These are phyloP conservation scores for Globisporangium cylindrosporum DNA, from an alignment of 352 stramenopile genomes.

Conservation along the genomic window DNA sequence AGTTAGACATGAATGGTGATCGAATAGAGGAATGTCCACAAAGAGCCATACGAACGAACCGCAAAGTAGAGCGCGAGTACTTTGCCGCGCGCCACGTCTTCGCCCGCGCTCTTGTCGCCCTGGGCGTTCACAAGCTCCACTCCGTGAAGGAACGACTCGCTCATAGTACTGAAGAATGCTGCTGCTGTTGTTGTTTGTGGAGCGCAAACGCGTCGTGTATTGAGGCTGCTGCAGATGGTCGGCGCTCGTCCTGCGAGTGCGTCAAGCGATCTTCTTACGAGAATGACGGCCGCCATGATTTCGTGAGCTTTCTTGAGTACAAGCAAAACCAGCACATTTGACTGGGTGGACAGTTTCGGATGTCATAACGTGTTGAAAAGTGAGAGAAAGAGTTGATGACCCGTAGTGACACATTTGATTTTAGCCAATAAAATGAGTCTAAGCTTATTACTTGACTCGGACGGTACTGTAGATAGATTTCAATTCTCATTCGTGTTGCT, in stretches of 20 bases:
- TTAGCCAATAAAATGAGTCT: background rate
- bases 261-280: background rate
- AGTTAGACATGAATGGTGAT: background rate
- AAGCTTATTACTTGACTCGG: background rate
- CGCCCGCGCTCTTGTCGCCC: conserved; percentile 40
- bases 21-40: background rate
- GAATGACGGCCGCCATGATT: background rate
- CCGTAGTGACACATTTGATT: background rate
- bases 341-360: background rate
- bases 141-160: conserved; percentile 39
- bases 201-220: background rate
- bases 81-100: conserved; percentile 47
- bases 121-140: conserved; percentile 56
- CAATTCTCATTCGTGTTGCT: background rate
- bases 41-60: conserved; percentile 21
- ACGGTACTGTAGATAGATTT: too few species aligned
- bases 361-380: background rate
- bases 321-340: background rate
- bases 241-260: background rate
- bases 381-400: background rate
- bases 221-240: background rate
- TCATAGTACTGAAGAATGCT: conserved; percentile 26
- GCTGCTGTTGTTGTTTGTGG: background rate
- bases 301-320: background rate
- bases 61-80: conserved; percentile 77